phyloP scores from a whole-genome alignment of 2,329 filamentous ascomycete genomes.

The Sodiomyces alkalinus region DNA sequence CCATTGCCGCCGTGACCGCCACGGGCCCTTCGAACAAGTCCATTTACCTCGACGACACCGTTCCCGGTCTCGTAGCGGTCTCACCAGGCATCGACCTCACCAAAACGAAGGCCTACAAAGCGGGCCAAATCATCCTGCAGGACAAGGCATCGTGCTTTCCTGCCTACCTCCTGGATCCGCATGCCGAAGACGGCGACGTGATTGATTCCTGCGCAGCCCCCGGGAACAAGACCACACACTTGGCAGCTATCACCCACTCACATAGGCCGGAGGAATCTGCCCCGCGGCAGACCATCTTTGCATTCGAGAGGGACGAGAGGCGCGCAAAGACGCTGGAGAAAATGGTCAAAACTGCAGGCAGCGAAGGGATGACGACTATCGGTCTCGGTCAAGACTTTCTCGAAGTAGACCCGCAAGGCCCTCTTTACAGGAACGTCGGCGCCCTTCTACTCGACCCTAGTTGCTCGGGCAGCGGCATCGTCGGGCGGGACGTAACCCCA shows the following conservation, averaged over 20 bases:
- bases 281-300: conserved; percentile 41
- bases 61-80: conserved; percentile 72
- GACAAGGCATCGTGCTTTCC: conserved; percentile 97
- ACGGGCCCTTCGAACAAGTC: conserved; percentile 24
- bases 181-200: conserved; percentile 52
- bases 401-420: conserved; percentile 48
- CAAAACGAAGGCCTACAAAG: conserved; percentile 55
- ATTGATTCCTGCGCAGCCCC: conserved; percentile 92
- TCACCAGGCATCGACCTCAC: conserved; percentile 58
- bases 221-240: conserved; percentile 93
- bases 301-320: conserved; percentile 61
- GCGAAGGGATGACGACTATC: conserved; percentile 49
- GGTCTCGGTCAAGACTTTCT: conserved; percentile 70
- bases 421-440: conserved; percentile 53
- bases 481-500: conserved; percentile 70
- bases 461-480: conserved; percentile 90
- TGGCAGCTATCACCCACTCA: conserved; percentile 56
- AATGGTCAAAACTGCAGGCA: conserved; percentile 71
- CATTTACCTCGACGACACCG: conserved; percentile 61
- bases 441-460: conserved; percentile 81
- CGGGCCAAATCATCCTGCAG: conserved; percentile 74
- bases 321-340: conserved; percentile 64
- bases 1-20: conserved; percentile 40
- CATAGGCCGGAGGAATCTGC: conserved; percentile 21
- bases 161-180: conserved; percentile 67